phyloP scores from a whole-genome alignment of 106 monocot species.

The Amphibolis antarctica region DNA sequence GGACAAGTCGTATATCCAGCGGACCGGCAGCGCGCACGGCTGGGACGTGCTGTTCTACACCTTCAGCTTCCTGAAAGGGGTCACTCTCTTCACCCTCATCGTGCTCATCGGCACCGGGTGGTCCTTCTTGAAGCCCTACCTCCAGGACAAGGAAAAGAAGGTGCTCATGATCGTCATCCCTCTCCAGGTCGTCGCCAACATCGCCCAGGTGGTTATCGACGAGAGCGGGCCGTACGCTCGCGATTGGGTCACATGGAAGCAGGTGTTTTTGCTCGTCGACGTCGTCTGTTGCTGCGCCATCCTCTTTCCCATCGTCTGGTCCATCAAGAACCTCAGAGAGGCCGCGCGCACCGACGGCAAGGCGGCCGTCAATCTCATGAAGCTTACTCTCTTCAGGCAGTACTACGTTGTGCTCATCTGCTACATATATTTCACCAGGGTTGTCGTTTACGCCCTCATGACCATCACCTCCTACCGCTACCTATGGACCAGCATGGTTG shows the following conservation, averaged over 20 bases:
- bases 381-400: conserved; percentile 47
- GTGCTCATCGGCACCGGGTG: conserved; percentile 26
- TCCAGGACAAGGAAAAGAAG: conserved; percentile 28
- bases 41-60: conserved; percentile 29
- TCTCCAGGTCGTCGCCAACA: conserved; percentile 38
- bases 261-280: conserved; percentile 50
- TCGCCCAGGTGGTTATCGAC: conserved; percentile 33
- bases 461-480: conserved; percentile 41
- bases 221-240: conserved; percentile 30
- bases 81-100: conserved; percentile 19
- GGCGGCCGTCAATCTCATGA: conserved; percentile 49
- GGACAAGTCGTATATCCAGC: conserved; percentile 18
- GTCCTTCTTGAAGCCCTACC: conserved; percentile 25
- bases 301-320: conserved; percentile 56
- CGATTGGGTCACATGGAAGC: conserved; percentile 46
- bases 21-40: conserved; percentile 23
- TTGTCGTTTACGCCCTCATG: conserved; percentile 41
- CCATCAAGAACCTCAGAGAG: conserved; percentile 48
- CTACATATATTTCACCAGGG: conserved; percentile 59
- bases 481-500: conserved; percentile 34
- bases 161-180: conserved; percentile 39
- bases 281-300: conserved; percentile 51
- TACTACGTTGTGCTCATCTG: conserved; percentile 48
- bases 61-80: conserved; percentile 25
- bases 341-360: conserved; percentile 48